These are phyloP conservation scores for Penicillium sp. DNA, from an alignment of 2,329 filamentous ascomycete species.

Conservation along the genomic window DNA sequence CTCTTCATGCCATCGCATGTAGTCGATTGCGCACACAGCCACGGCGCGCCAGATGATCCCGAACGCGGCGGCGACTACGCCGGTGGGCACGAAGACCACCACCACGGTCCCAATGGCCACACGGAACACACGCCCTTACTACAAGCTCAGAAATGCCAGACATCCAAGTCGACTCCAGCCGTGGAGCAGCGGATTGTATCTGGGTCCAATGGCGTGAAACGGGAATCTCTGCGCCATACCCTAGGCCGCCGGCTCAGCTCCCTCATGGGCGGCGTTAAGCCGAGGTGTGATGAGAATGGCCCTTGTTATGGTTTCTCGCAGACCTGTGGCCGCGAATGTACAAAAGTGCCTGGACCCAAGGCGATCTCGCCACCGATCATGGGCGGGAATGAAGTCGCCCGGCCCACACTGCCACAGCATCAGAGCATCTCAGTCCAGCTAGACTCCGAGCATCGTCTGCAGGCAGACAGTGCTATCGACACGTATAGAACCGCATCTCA, in stretches of 20 bases:
- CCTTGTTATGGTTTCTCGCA: conserved; percentile 60
- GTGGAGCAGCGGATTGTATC: conserved; percentile 13
- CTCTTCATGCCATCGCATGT: conserved; percentile 47
- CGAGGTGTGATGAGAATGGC: conserved; percentile 53
- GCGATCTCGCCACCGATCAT: conserved; percentile 3
- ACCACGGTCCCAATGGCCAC: conserved; percentile 8
- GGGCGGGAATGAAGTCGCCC: conserved; percentile 15
- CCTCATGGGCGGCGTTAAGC: conserved; percentile 47
- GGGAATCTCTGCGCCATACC: conserved; percentile 33
- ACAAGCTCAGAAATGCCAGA: conserved; percentile 5
- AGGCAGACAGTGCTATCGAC: conserved; percentile 2
- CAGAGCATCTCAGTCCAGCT: conserved; percentile 17
- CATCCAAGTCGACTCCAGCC: conserved; percentile 23
- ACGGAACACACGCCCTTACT: conserved; percentile 33
- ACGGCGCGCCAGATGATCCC: conserved; percentile 33
- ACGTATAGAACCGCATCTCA: conserved; percentile 1
- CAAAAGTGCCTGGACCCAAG: conserved; percentile 40
- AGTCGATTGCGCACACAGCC: conserved; percentile 47
- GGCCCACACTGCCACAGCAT: conserved; percentile 12
- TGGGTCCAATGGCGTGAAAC: conserved; percentile 14
- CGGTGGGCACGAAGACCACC: conserved; percentile 20
- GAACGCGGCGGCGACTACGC: conserved; percentile 27
- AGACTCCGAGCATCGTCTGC: conserved; percentile 11
- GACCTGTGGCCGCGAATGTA: conserved; percentile 57
- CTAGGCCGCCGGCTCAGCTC: conserved; percentile 44